These are phyloP conservation scores for Hymenotorrendiella dingleyae DNA, from an alignment of 2,329 filamentous ascomycete genomes.

Conservation along the genomic window DNA sequence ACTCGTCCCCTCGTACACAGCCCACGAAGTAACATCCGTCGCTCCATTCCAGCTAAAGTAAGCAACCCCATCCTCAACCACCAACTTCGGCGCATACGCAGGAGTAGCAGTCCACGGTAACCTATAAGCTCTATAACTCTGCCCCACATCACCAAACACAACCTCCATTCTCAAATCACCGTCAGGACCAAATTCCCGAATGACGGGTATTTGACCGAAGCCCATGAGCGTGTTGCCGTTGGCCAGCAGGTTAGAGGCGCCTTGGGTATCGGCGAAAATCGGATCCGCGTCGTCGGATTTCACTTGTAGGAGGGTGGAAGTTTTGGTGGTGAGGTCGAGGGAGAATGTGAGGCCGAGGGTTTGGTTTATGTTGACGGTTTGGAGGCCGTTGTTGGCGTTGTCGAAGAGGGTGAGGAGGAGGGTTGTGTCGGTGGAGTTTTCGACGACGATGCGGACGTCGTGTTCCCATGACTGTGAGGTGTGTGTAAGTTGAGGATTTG, in stretches of 20 bases:
- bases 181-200: conserved; percentile 9
- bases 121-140: conserved; percentile 8
- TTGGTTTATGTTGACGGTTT: not conserved
- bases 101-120: conserved; percentile 6
- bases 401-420: not conserved
- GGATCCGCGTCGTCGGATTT: not conserved
- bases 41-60: conserved; percentile 33
- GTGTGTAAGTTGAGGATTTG: too few relatives aligned
- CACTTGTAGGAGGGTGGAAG: not conserved
- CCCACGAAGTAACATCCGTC: conserved; percentile 26
- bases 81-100: conserved; percentile 5
- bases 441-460: not conserved
- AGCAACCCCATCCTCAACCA: conserved; percentile 16
- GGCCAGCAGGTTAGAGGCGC: conserved; percentile 1
- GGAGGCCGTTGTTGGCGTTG: not conserved
- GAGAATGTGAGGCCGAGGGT: not conserved
- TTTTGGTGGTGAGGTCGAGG: not conserved
- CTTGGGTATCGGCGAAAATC: conserved; percentile 7
- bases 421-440: not conserved
- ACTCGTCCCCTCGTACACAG: conserved; percentile 8
- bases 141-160: conserved; percentile 7
- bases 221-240: conserved; percentile 10
- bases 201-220: conserved; percentile 7
- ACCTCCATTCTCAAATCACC: conserved; percentile 3
- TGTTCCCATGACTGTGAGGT: not conserved